Evolutionary conservation across 768 basidiomycete species (phyloP).

Genomic region (Leucosporidium creatinivorum): DNA sequence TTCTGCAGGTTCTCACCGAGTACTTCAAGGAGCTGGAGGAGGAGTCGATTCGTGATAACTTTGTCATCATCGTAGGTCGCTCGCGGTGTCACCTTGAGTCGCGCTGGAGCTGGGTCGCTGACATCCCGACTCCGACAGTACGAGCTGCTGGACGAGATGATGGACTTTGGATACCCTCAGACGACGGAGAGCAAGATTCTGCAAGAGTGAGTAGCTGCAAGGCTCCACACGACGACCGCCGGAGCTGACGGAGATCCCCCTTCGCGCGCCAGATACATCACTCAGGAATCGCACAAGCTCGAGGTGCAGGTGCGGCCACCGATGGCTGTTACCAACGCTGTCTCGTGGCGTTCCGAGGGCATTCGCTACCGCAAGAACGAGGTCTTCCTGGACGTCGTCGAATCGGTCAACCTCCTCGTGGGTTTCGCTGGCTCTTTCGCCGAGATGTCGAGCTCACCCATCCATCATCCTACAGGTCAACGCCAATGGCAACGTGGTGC

Average conservation of each 20-base stretch:
- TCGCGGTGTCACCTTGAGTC: no score
- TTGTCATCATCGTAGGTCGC: conserved; percentile 68
- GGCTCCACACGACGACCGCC: not conserved
- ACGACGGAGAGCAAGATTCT: conserved; percentile 99
- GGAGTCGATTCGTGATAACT: conserved; percentile 97
- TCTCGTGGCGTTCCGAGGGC: conserved; percentile 96
- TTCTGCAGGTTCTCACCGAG: conserved; percentile 72
- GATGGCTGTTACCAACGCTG: conserved; percentile 95
- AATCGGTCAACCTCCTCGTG: conserved; percentile 91
- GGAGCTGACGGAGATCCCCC: not conserved
- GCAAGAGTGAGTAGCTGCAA: conserved; percentile 62
- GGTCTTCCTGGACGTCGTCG: conserved; percentile 96
- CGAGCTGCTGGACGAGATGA: conserved; percentile 98
- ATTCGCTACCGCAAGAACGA: conserved; percentile 98
- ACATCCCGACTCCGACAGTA: conserved; percentile 45
- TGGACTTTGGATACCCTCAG: conserved; percentile 99
- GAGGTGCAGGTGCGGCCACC: conserved; percentile 80
- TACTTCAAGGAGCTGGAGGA: conserved; percentile 99
- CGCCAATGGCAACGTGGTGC: conserved; percentile 89
- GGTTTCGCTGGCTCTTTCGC: conserved; percentile 38
- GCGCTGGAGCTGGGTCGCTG: not conserved
- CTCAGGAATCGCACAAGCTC: conserved; percentile 94
- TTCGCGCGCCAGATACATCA: conserved; percentile 68
- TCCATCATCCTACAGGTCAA: conserved; percentile 63
- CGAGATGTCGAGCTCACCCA: not conserved